A percentile compares a stretch with the other conserved stretches of the same genome.
These are phyloP conservation scores for Epichloe coenophiala DNA, from an alignment of 2,329 filamentous ascomycete genomes.

Conservation along the genomic window DNA sequence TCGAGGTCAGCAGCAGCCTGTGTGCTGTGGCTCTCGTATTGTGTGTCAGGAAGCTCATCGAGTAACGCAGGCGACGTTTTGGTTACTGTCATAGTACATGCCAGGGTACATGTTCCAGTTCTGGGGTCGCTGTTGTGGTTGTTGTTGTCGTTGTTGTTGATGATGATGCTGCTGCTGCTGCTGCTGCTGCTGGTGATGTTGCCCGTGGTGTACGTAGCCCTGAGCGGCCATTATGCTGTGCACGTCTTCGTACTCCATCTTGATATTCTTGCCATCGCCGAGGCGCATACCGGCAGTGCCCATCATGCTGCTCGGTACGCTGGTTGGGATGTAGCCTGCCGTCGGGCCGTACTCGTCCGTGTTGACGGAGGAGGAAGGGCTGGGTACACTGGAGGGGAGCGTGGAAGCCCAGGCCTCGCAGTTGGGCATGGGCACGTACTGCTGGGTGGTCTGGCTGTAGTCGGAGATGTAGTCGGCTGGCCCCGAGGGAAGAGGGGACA, in stretches of 20 bases:
- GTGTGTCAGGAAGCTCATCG: background rate
- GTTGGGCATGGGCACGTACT: conserved; percentile 25
- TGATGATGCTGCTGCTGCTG: conserved; percentile 11
- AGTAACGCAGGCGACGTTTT: conserved; percentile 6
- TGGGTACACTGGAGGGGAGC: conserved; percentile 35
- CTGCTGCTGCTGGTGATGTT: background rate
- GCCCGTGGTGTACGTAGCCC: conserved; percentile 15
- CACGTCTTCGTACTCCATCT: conserved; percentile 27
- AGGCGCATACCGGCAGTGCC: conserved; percentile 9
- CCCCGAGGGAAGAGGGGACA: conserved; percentile 29
- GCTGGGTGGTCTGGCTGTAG: conserved; percentile 20
- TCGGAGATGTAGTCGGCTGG: conserved; percentile 30
- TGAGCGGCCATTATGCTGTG: conserved; percentile 11
- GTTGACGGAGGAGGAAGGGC: conserved; percentile 34
- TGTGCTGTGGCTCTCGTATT: background rate
- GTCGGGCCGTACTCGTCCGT: conserved; percentile 31
- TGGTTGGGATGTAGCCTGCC: conserved; percentile 33
- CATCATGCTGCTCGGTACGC: conserved; percentile 31
- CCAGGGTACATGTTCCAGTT: conserved; percentile 20
- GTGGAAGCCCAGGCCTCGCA: conserved; percentile 33
- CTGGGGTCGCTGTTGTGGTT: conserved; percentile 15
- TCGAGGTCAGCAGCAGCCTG: no score
- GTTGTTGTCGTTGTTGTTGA: conserved; percentile 12
- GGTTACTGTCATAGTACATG: conserved; percentile 16
- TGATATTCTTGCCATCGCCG: conserved; percentile 21